Evolutionary conservation across 305 asterid genomes (phyloP).

Genomic region (Fraxinus ornus): DNA sequence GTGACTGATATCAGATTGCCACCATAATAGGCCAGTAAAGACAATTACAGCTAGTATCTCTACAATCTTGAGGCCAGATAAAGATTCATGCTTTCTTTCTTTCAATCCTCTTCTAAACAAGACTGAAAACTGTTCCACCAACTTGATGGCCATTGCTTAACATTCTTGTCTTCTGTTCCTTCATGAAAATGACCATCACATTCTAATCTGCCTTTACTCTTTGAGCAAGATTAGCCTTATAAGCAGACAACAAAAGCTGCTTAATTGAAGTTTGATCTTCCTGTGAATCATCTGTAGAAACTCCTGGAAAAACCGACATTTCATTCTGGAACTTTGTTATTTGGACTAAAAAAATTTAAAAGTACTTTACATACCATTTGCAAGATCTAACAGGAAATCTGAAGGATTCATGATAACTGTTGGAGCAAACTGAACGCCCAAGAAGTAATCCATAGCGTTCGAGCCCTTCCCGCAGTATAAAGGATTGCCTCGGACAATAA

Average conservation of each 20-base stretch:
- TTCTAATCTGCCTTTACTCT: conserved; percentile 42
- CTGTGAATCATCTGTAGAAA: conserved; percentile 42
- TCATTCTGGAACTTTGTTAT: not conserved
- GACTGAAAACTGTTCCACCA: conserved; percentile 76
- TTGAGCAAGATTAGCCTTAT: conserved; percentile 34
- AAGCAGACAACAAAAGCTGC: conserved; percentile 47
- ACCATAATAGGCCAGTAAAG: conserved; percentile 68
- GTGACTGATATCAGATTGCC: conserved; percentile 52
- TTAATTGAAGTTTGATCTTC: conserved; percentile 52
- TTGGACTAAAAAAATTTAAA: not conserved
- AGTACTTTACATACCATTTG: conserved; percentile 54
- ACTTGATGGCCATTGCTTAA: conserved; percentile 48
- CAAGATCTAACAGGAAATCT: conserved; percentile 82
- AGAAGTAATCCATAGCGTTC: too few relatives aligned
- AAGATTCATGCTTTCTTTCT: conserved; percentile 74
- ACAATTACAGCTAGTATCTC: conserved; percentile 53
- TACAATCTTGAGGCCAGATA: conserved; percentile 52
- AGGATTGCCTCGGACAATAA: too few relatives aligned
- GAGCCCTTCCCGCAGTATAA: too few relatives aligned
- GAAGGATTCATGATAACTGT: conserved; percentile 78
- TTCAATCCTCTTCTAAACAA: conserved; percentile 67
- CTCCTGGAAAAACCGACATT: conserved; percentile 36
- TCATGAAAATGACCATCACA: not conserved
- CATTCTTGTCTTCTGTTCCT: conserved; percentile 26
- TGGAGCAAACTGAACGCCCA: conserved; percentile 57